Evolutionary conservation across 176 grass and related monocot genomes (phyloP).

Genomic region (Paspalum vaginatum): DNA sequence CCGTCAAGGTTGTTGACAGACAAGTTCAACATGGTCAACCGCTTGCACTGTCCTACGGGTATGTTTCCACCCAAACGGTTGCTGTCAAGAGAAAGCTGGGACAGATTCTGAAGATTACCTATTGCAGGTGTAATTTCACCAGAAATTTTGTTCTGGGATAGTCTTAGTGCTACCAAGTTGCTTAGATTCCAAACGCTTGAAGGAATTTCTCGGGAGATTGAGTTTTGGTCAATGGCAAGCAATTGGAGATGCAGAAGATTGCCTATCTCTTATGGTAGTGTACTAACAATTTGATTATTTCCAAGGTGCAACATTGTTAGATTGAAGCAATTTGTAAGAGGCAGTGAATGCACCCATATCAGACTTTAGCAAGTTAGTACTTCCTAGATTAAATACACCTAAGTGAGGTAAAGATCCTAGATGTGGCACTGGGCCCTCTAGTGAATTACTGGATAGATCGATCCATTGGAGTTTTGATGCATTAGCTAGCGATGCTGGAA

Average conservation of each 20-base stretch:
- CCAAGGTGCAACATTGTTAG: background rate
- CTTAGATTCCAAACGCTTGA: too few relatives aligned
- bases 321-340: background rate
- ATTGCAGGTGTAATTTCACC: too few relatives aligned
- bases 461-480: background rate
- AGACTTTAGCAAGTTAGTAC: background rate
- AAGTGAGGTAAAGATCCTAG: background rate
- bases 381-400: background rate
- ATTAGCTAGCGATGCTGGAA: conserved; percentile 31
- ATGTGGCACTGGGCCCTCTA: background rate
- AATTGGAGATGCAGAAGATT: background rate
- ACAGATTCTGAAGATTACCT: too few relatives aligned
- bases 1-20: background rate
- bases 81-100: too few relatives aligned
- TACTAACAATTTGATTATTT: background rate
- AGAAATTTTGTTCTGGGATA: too few relatives aligned
- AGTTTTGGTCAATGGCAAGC: background rate
- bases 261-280: background rate
- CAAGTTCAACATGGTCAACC: background rate
- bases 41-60: background rate
- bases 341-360: background rate
- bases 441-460: background rate
- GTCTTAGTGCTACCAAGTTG: too few relatives aligned
- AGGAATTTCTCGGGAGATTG: too few relatives aligned
- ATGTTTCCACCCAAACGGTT: background rate